Evolutionary conservation across 1,284 basidiomycete genomes (phyloP), one percentile per base, ranked within the genome.

Genomic region (Malassezia dermatis): DNA sequence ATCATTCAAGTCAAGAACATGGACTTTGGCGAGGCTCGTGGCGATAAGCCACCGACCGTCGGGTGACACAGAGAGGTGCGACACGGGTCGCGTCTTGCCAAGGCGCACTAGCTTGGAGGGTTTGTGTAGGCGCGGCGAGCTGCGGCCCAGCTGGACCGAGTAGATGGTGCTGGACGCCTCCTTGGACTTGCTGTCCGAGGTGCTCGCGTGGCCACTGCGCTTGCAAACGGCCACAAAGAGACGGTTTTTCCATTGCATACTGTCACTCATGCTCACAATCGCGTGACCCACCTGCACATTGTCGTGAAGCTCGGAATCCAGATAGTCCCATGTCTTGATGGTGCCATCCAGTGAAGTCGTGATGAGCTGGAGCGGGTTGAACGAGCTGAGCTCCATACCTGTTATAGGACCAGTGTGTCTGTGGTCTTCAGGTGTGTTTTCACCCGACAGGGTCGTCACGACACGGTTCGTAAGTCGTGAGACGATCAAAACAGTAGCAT

Each of bases 251-350:
- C 83, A 80, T 55, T 78, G 78, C 56, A 82, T 79, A 71, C 88
- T 84, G 1, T 81, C 81, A 53, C 83, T 82, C 61, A 91, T 77
- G 62, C 83, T 81, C 53, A 83, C 80, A 61, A 94, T 84, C 5
- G 88, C 82, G 56, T 85, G 81, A 39, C 79, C 80, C 40, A 73
- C 52, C 44, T 66, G 59, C 40, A 73, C 59, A 8, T 58, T 62
- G 60, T 84, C 83, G 52, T 95, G 78, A 13, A 94, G 77, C 3
- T 81, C 79, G 1, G 85, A 90, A 61, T 95, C 90, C 48, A 93
- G 78, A 74, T 87, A 93, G 77, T 96, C 89, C 93, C 93, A 96
- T 11, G 93, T 78, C 73, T 88, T 84, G 62, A 96, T 76, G 24
- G 80, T 81, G 11, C 91, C 93, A 66, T 91, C 86, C 50, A 85